Evolutionary conservation across 2,329 filamentous ascomycete species (phyloP), one percentile per base, ranked within the genome.

Genomic region (Aspergillus amoenus): DNA sequence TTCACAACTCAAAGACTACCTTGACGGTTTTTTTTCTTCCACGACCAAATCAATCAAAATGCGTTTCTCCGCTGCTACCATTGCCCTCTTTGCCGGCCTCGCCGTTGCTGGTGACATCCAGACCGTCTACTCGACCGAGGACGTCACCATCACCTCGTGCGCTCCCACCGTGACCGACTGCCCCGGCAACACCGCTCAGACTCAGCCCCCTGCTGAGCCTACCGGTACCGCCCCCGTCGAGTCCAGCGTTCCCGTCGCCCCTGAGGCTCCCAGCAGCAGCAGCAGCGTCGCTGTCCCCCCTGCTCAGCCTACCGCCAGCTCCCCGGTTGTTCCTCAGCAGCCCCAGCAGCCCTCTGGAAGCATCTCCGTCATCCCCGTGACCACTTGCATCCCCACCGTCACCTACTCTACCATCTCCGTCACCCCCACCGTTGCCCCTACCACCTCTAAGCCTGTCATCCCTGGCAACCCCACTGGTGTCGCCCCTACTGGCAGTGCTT

Each of bases 81-180:
- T 76, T 65, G 75, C 74, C 61, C 64, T 77, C 65, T 74, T 76
- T 68, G 73, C 73, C 61, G 71, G 73, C 67, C 69, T 76, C 61
- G 73, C 70, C 55, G 68, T 70, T 65, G 74, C 74, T 59, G 69
- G 66, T 57, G 68, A 66, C 55, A 65, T 72, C 59, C 55, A 70
- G 64, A 80, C 82, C 68, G 76, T 85, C 76, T 84, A 82, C 81
- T 75, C 77, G 70, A 85, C 82, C 64, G 79, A 84, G 70, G 78
- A 81, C 70, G 77, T 83, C 65, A 87, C 84, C 75, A 77, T 87
- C 81, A 87, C 82, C 73, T 84, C 82, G 52, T 87, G 84, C 80
- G 80, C 75, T 57, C 77, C 84, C 49, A 79, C 79, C 60, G 84
- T 88, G 69, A 81, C 83, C 73, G 69, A 88, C 84, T 89, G 87